phyloP scores from a whole-genome alignment of 2,329 filamentous ascomycete genomes.

The Cytospora paraplurivora region DNA sequence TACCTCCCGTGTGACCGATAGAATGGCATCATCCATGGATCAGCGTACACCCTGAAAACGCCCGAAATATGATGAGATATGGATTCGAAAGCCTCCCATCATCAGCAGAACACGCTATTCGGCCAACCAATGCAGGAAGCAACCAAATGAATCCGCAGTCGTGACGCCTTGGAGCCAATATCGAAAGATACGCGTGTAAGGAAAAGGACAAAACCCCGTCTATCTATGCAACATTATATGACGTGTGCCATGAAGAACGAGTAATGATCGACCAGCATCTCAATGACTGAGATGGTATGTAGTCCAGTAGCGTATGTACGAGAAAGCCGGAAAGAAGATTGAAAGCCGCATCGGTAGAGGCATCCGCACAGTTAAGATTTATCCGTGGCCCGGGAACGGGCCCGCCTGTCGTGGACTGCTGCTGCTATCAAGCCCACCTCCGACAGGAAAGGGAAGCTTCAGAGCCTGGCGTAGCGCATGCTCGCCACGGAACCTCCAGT shows the following conservation, averaged over 20 bases:
- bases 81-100: slow-evolving; percentile 9
- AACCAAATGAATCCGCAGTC: slow-evolving; percentile 15
- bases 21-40: slow-evolving; percentile 9
- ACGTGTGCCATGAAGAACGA: slow-evolving; percentile 14
- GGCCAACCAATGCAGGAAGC: slow-evolving; percentile 24
- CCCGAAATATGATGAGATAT: slow-evolving; percentile 18
- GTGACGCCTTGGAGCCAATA: slow-evolving; percentile 23
- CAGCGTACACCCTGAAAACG: slow-evolving; percentile 21
- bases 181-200: slow-evolving; percentile 19
- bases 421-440: slow-evolving; percentile 22
- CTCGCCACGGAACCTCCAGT: slow-evolving; percentile 24
- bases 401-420: slow-evolving; percentile 18
- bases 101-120: slow-evolving; percentile 22
- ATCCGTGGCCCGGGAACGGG: slow-evolving; percentile 23
- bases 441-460: slow-evolving; percentile 21
- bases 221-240: slow-evolving; percentile 26
- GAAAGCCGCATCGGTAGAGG: neutral
- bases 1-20: slow-evolving; percentile 10
- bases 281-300: slow-evolving; percentile 7
- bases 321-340: slow-evolving; percentile 7
- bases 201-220: slow-evolving; percentile 10
- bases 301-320: slow-evolving; percentile 11
- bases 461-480: slow-evolving; percentile 27
- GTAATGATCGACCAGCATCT: slow-evolving; percentile 18
- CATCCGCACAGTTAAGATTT: neutral